Conservation (phyloP, 768 basidiomycete genomes). For the Tulasnella sp. region DNA sequence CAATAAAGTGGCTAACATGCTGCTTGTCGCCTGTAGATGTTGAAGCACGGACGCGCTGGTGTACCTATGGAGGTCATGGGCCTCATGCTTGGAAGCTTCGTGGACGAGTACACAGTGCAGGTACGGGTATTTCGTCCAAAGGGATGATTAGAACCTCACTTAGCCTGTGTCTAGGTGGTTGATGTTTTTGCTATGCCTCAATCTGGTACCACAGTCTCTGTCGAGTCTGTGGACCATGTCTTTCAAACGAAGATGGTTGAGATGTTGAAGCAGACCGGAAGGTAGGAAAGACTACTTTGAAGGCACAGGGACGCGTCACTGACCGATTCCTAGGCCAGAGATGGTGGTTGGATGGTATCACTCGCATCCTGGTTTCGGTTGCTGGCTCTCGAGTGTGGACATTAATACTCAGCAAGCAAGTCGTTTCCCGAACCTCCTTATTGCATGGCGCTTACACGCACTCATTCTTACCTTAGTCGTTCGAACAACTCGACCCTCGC, state of each 20-base stretch:
- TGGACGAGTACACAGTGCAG: constrained; percentile 74
- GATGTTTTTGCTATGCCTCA: constrained; percentile 99
- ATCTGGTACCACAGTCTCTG: constrained; percentile 92
- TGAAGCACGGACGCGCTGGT: constrained; percentile 97
- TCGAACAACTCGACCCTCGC: constrained; percentile 86
- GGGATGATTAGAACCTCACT: background rate
- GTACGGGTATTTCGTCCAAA: constrained; percentile 1
- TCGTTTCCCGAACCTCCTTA: background rate
- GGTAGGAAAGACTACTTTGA: constrained; percentile 44
- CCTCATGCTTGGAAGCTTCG: constrained; percentile 94
- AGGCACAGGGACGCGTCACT: constrained; percentile 1
- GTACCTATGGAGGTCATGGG: constrained; percentile 99
- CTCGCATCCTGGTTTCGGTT: constrained; percentile 98
- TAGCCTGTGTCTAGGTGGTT: constrained; percentile 58
- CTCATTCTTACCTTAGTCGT: constrained; percentile 53
- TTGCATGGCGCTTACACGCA: background rate
- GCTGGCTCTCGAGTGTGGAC: constrained; percentile 98
- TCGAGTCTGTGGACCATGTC: constrained; percentile 97
- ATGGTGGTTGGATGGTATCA: constrained; percentile 99
- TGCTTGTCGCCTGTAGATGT: constrained; percentile 57
- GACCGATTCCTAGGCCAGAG: constrained; percentile 55
- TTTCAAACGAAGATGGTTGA: constrained; percentile 98
- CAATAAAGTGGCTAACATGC: background rate
- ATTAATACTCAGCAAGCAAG: constrained; percentile 95
- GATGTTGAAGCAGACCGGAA: constrained; percentile 97